Evolutionary conservation across 2,329 filamentous ascomycete species (phyloP).

Genomic region (Penicillium sp.): DNA sequence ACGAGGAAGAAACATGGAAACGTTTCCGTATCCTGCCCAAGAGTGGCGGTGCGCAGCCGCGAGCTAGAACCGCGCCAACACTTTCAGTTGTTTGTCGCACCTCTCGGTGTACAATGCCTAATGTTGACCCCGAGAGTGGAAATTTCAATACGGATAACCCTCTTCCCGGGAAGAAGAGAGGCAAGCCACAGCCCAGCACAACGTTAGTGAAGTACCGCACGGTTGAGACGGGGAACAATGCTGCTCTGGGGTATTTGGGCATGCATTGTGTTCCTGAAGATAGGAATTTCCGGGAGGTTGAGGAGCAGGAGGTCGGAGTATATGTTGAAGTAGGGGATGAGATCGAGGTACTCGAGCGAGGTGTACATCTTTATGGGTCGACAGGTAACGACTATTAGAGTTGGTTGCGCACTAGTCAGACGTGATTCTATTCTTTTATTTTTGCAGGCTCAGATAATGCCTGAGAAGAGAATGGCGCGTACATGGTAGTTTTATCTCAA

Average conservation of each 20-base stretch:
- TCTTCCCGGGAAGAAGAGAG: not conserved
- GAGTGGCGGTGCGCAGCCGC: not conserved
- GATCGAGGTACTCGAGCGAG: not conserved
- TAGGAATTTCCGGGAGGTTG: not conserved
- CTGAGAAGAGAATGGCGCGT: not conserved
- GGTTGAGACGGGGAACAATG: constrained; percentile 1
- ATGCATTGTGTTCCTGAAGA: constrained; percentile 7
- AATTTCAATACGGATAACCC: not conserved
- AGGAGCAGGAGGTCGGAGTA: not conserved
- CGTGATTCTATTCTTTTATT: too few relatives aligned
- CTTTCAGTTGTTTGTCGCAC: constrained; percentile 1
- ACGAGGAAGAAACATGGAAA: constrained; percentile 4
- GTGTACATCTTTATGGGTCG: not conserved
- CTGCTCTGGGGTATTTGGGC: not conserved
- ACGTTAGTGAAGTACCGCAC: not conserved
- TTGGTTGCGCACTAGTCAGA: not conserved
- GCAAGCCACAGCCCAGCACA: constrained; percentile 2
- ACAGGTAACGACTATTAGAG: not conserved
- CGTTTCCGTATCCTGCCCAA: not conserved
- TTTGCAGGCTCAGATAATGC: not conserved
- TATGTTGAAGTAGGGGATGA: constrained; percentile 3
- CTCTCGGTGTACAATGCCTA: constrained; percentile 1
- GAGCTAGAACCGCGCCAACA: not conserved
- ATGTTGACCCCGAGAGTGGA: not conserved
- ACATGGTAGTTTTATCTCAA: not conserved